phyloP scores from a whole-genome alignment of 345 rosid genomes.

The Adansonia digitata region DNA sequence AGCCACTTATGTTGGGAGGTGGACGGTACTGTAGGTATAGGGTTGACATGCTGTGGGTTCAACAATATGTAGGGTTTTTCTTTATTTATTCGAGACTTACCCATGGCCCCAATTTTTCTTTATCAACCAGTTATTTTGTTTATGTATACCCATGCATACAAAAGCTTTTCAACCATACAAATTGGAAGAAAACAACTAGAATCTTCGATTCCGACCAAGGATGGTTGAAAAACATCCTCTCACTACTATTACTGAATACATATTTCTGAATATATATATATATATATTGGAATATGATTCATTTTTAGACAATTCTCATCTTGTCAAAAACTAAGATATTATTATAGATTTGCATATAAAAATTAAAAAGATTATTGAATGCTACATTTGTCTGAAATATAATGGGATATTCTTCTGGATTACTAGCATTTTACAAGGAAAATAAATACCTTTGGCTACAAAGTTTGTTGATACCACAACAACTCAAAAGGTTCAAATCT shows the following conservation, averaged over 20 bases:
- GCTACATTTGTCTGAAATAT: background rate
- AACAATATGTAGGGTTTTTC: background rate
- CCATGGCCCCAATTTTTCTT: background rate
- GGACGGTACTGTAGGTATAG: background rate
- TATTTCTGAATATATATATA: background rate
- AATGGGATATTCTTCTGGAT: background rate
- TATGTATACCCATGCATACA: no score
- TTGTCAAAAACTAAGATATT: background rate
- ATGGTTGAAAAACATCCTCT: background rate
- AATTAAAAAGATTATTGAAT: background rate
- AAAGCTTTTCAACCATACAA: background rate
- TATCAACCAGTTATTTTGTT: background rate
- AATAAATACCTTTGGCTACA: background rate
- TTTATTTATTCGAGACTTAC: background rate
- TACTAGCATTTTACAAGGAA: background rate
- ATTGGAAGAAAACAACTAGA: background rate
- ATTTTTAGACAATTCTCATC: background rate
- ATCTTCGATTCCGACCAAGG: background rate
- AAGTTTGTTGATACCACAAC: background rate
- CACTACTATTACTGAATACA: background rate
- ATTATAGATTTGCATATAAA: no score
- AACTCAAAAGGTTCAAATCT: background rate
- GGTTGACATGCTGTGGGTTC: background rate
- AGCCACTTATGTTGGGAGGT: slow-evolving; percentile 6
- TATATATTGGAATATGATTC: background rate